phyloP scores from a whole-genome alignment of 345 rosid genomes.

The Populus euphratica region DNA sequence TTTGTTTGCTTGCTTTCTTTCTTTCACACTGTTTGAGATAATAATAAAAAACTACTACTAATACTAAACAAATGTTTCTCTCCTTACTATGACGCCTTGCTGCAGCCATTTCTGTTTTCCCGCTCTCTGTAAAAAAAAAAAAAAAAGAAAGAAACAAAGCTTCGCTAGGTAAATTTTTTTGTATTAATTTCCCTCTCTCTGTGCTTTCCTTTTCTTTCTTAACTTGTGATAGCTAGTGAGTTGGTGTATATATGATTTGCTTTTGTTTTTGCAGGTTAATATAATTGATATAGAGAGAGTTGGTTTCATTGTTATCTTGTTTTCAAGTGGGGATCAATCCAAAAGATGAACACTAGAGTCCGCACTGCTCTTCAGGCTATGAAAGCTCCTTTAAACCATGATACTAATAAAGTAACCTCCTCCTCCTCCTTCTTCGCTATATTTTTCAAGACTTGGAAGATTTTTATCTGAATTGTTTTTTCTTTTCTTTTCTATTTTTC shows the following conservation, averaged over 20 bases:
- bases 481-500: neutral
- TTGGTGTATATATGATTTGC: neutral
- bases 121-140: slow-evolving; percentile 42
- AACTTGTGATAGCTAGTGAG: neutral
- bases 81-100: neutral
- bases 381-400: slow-evolving; percentile 59
- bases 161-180: neutral
- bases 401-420: slow-evolving; percentile 45
- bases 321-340: slow-evolving; percentile 18
- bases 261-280: slow-evolving; percentile 23
- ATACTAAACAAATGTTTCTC: neutral
- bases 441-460: slow-evolving; percentile 6
- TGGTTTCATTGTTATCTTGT: slow-evolving; percentile 22
- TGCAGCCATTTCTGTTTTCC: slow-evolving; percentile 41
- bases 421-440: slow-evolving; percentile 4
- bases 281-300: slow-evolving; percentile 13
- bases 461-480: neutral
- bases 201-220: slow-evolving; percentile 1
- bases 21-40: slow-evolving; percentile 36
- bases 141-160: neutral
- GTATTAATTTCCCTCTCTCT: neutral
- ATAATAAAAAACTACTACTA: neutral
- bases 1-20: slow-evolving; percentile 31
- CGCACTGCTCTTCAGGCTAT: slow-evolving; percentile 63
- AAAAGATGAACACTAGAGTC: slow-evolving; percentile 67